Percentiles rank a stretch among this genome's conserved stretches.
Conservation (phyloP, 768 basidiomycete genomes). For the Vararia minispora region DNA sequence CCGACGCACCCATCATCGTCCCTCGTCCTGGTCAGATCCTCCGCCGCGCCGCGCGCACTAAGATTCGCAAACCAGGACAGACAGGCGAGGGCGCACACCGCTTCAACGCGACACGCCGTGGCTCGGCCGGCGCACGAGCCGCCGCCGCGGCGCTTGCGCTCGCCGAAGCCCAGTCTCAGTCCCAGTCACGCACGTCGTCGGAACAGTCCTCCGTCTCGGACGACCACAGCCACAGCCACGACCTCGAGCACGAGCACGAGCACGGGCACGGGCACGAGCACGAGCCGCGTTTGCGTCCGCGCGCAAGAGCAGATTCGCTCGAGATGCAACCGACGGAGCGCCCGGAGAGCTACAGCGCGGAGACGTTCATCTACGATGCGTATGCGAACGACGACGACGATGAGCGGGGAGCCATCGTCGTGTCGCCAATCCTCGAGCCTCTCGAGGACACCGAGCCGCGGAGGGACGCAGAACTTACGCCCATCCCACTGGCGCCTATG, state of each 20-base stretch:
- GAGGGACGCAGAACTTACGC: slow-evolving; percentile 3
- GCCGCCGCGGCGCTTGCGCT: background rate
- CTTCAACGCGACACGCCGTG: slow-evolving; percentile 42
- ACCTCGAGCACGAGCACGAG: too few species aligned
- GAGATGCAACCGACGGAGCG: slow-evolving; percentile 33
- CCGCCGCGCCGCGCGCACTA: slow-evolving; percentile 86
- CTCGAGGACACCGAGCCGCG: slow-evolving; percentile 17
- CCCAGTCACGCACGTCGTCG: slow-evolving; percentile 44
- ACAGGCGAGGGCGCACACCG: slow-evolving; percentile 79
- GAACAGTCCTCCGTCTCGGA: slow-evolving; percentile 54
- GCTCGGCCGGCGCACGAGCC: slow-evolving; percentile 22
- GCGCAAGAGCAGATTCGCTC: slow-evolving; percentile 32
- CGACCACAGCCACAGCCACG: slow-evolving; percentile 11
- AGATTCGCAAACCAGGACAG: slow-evolving; percentile 79
- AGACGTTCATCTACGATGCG: slow-evolving; percentile 74
- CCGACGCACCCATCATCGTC: slow-evolving; percentile 84
- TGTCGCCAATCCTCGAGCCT: slow-evolving; percentile 3
- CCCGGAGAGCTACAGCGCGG: slow-evolving; percentile 74
- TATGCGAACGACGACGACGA: slow-evolving; percentile 56
- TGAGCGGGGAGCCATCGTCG: slow-evolving; percentile 9
- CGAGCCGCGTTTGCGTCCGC: slow-evolving; percentile 24
- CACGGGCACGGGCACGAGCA: too few species aligned
- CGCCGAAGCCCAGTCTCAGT: background rate
- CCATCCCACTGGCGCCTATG: slow-evolving; percentile 12
- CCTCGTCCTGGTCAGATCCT: slow-evolving; percentile 84